A percentile compares a stretch with the other conserved stretches of the same genome.
These are phyloP conservation scores for Neurospora sp. DNA, from an alignment of 495 filamentous ascomycete genomes.

Conservation along the genomic window DNA sequence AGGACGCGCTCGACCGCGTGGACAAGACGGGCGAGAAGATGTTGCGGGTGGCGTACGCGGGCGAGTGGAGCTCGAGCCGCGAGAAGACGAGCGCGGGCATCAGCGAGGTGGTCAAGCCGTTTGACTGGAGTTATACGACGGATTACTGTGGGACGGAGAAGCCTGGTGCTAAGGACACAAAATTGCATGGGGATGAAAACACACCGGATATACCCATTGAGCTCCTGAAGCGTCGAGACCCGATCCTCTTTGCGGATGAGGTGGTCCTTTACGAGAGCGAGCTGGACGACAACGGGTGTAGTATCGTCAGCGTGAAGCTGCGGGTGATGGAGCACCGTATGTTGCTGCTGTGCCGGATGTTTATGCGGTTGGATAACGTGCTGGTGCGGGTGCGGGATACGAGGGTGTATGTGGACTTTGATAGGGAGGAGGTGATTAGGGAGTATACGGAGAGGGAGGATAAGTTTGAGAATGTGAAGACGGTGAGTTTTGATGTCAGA, in stretches of 20 bases:
- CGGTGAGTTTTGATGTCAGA: slow-evolving; percentile 38
- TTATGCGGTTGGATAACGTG: slow-evolving; percentile 87
- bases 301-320: slow-evolving; percentile 76
- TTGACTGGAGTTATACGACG: slow-evolving; percentile 95
- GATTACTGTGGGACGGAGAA: slow-evolving; percentile 62
- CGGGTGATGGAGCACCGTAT: slow-evolving; percentile 83
- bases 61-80: slow-evolving; percentile 77
- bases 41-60: slow-evolving; percentile 87
- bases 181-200: neutral
- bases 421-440: slow-evolving; percentile 65
- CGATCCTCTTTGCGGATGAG: slow-evolving; percentile 90
- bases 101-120: slow-evolving; percentile 86
- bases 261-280: slow-evolving; percentile 96
- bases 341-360: slow-evolving; percentile 77
- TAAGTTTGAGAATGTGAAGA: slow-evolving; percentile 63
- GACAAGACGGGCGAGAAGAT: slow-evolving; percentile 85
- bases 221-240: slow-evolving; percentile 68
- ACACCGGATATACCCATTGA: slow-evolving; percentile 63
- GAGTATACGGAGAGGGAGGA: slow-evolving; percentile 83
- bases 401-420: slow-evolving; percentile 85
- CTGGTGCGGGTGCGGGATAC: slow-evolving; percentile 82
- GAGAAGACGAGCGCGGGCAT: slow-evolving; percentile 82
- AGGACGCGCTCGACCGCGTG: slow-evolving; percentile 76
- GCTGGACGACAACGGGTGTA: slow-evolving; percentile 92
- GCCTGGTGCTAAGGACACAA: neutral